Evolutionary conservation across 1,284 basidiomycete species (phyloP).

Genomic region (Microstroma glucosiphilum): DNA sequence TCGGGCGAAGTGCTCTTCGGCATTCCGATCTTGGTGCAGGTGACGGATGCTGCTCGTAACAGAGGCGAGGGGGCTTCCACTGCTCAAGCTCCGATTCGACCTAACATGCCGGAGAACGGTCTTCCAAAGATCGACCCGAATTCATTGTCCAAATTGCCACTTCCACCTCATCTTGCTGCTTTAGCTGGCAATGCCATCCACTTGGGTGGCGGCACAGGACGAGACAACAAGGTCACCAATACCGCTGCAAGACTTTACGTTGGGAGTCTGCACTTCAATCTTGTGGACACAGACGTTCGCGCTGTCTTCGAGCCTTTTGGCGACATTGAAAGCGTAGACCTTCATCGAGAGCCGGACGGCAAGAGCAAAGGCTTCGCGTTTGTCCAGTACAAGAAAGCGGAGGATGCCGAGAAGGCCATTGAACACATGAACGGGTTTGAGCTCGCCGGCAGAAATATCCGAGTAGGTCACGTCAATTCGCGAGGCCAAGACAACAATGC

Average conservation of each 20-base stretch:
- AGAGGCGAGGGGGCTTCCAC: slow-evolving; percentile 47
- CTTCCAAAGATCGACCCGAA: slow-evolving; percentile 20
- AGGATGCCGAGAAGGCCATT: slow-evolving; percentile 89
- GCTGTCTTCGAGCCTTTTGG: slow-evolving; percentile 99
- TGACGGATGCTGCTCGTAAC: slow-evolving; percentile 92
- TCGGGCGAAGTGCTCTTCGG: slow-evolving; percentile 95
- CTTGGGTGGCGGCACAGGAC: slow-evolving; percentile 11
- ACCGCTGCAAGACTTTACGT: slow-evolving; percentile 76
- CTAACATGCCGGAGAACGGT: slow-evolving; percentile 20
- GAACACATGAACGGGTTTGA: slow-evolving; percentile 99
- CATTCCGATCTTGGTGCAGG: slow-evolving; percentile 88
- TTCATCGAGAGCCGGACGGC: slow-evolving; percentile 88
- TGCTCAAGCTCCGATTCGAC: slow-evolving; percentile 13
- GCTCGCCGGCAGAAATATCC: slow-evolving; percentile 73
- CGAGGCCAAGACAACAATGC: slow-evolving; percentile 20
- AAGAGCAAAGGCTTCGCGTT: slow-evolving; percentile 97
- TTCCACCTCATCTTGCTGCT: slow-evolving; percentile 27
- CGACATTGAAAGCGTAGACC: slow-evolving; percentile 92
- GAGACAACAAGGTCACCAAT: slow-evolving; percentile 50
- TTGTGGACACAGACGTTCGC: slow-evolving; percentile 90
- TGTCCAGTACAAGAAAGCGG: slow-evolving; percentile 71
- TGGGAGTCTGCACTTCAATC: slow-evolving; percentile 89
- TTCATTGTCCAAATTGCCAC: slow-evolving; percentile 18
- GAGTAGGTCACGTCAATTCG: slow-evolving; percentile 42
- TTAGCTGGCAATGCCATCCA: slow-evolving; percentile 20